phyloP scores from a whole-genome alignment of 805 yeast genomes.

The Cyberlindnera mycetangii region DNA sequence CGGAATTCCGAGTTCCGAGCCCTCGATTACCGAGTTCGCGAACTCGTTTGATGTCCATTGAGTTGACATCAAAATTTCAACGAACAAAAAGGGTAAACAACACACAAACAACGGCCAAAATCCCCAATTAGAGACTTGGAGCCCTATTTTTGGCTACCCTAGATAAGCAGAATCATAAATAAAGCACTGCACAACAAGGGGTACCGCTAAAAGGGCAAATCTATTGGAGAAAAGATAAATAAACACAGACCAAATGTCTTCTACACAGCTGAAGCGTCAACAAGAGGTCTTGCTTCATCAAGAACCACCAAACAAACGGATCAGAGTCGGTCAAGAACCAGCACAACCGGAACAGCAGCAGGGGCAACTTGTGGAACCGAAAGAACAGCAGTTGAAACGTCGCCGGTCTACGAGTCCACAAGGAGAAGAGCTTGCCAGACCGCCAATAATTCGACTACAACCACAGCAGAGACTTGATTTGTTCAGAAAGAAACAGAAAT shows the following conservation, averaged over 20 bases:
- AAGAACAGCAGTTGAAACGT: conserved; percentile 7
- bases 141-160: too few species aligned
- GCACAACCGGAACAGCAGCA: too few species aligned
- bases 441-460: conserved; percentile 25
- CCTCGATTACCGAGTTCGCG: too few species aligned
- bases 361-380: too few species aligned
- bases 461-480: conserved; percentile 28
- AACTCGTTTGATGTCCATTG: neutral
- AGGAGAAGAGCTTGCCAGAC: conserved; percentile 24
- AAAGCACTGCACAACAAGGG: too few species aligned
- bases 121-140: too few species aligned
- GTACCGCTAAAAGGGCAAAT: too few species aligned
- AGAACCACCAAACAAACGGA: neutral
- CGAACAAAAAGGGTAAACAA: conserved; percentile 2
- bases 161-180: too few species aligned
- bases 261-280: neutral
- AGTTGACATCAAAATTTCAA: neutral
- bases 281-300: neutral
- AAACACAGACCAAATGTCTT: neutral
- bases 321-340: neutral
- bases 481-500: conserved; percentile 26
- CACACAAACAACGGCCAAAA: neutral
- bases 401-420: conserved; percentile 8
- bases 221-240: too few species aligned
- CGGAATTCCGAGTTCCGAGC: too few species aligned